Percentiles rank a stretch among this genome's conserved stretches.
These are phyloP conservation scores for Pyricularia grisea DNA, from an alignment of 2,329 filamentous ascomycete species.

Conservation along the genomic window DNA sequence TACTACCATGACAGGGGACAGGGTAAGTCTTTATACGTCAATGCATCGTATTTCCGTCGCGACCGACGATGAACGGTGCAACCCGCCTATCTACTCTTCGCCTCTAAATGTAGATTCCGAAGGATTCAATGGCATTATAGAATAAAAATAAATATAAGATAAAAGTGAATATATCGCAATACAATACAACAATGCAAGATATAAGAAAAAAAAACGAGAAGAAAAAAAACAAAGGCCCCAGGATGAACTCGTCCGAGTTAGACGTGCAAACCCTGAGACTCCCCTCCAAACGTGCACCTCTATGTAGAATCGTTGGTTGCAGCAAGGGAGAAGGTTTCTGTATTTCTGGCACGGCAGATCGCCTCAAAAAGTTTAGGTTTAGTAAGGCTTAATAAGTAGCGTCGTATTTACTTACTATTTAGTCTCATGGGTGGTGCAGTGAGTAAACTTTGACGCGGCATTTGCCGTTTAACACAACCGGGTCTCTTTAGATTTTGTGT, in stretches of 20 bases:
- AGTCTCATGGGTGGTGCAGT: not conserved
- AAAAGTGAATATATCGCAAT: not conserved
- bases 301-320: not conserved
- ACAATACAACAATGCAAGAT: not conserved
- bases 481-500: not conserved
- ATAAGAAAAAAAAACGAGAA: no score
- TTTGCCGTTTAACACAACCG: not conserved
- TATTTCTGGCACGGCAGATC: not conserved
- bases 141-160: not conserved
- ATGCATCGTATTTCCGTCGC: no score
- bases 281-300: not conserved
- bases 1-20: no score
- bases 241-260: not conserved
- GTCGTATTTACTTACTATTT: no score
- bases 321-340: not conserved
- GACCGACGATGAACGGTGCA: no score
- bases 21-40: no score
- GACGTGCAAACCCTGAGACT: not conserved
- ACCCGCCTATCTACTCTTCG: no score
- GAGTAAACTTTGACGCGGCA: not conserved
- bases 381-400: not conserved
- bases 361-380: not conserved
- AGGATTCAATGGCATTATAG: not conserved
- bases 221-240: not conserved
- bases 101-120: no score